Evolutionary conservation across 345 rosid genomes (phyloP), one percentile per base, ranked within the genome.

Genomic region (Citrus medica): DNA sequence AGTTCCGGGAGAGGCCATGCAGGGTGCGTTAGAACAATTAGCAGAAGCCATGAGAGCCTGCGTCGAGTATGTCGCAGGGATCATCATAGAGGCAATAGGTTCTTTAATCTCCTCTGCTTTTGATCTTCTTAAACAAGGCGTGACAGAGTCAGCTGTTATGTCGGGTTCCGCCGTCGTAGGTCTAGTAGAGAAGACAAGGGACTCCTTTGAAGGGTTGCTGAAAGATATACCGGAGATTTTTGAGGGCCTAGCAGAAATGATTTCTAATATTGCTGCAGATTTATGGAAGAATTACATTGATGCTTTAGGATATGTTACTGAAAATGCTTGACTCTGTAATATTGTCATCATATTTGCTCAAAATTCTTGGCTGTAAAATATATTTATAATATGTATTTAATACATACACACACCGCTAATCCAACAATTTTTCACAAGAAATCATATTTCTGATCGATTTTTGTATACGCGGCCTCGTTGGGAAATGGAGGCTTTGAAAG

Each of bases 251-350:
- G 33, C 69, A 21, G 89, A 89, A 35, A 77, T 80, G 87, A 42
- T 83, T 53, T 71, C 82, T 2, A 74, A 69, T 8, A 38, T 85
- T 46, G 73, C 81, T 10, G 37, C 67, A 24, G 81, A 83, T 80
- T 67, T 87, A 48, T 87, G 82, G 86, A 81, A 78, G 21, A 83
- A 82, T 37, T 86, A 22, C 76, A 42, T 32, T 63, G 82, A 85
- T 16, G 92, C 87, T 46, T 8, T 86, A 8, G 86, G 64, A 4
- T 79, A 81, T 75, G 79, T 87, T 58, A 67, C 79, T 25, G 83
- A 79, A 80, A 84, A 89, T 37, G 82, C 73, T 71, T 82, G 42
- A 69, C 4, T 42, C 2, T 35, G 16, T 30, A 2, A 4, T 13
- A 19, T 56, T 19, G n/a, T 59, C 13, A 9, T n/a, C 9, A 22